phyloP scores from a whole-genome alignment of 129 eudicot genomes.

The Erigeron canadensis region DNA sequence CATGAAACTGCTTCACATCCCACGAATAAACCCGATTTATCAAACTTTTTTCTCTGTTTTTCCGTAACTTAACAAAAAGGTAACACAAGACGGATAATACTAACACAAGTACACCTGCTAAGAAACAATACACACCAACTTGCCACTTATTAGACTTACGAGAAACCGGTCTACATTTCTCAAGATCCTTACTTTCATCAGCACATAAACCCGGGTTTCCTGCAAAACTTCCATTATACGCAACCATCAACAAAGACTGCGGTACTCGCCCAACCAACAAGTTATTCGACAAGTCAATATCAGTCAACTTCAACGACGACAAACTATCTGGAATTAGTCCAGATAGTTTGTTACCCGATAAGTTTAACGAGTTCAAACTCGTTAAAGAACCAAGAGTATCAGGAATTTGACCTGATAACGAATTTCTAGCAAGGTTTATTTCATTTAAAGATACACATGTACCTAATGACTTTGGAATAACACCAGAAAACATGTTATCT shows the following conservation, averaged over 20 bases:
- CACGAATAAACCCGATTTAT: conserved; percentile 42
- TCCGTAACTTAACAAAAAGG: conserved; percentile 32
- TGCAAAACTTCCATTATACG: conserved; percentile 40
- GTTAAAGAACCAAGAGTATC: conserved; percentile 43
- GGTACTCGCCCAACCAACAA: conserved; percentile 52
- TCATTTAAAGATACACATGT: conserved; percentile 51
- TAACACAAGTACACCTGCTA: conserved; percentile 41
- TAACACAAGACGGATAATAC: conserved; percentile 36
- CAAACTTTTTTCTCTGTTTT: conserved; percentile 14
- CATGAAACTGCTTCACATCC: conserved; percentile 58
- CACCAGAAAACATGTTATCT: conserved; percentile 49
- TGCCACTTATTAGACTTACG: conserved; percentile 30
- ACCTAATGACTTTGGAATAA: conserved; percentile 60
- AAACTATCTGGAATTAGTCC: conserved; percentile 58
- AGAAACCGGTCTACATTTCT: conserved; percentile 42
- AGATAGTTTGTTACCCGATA: conserved; percentile 51
- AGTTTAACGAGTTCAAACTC: conserved; percentile 51
- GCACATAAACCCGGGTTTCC: conserved; percentile 71
- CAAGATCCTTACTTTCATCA: conserved; percentile 34
- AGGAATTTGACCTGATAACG: conserved; percentile 51
- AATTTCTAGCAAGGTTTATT: conserved; percentile 48
- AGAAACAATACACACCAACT: conserved; percentile 38
- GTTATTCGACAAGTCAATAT: conserved; percentile 63
- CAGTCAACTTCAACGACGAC: conserved; percentile 41
- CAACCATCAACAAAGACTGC: conserved; percentile 38